Evolutionary conservation across 169 alveolate genomes (phyloP), one percentile per base, ranked within the genome.

Genomic region (Plasmodium coatneyi): DNA sequence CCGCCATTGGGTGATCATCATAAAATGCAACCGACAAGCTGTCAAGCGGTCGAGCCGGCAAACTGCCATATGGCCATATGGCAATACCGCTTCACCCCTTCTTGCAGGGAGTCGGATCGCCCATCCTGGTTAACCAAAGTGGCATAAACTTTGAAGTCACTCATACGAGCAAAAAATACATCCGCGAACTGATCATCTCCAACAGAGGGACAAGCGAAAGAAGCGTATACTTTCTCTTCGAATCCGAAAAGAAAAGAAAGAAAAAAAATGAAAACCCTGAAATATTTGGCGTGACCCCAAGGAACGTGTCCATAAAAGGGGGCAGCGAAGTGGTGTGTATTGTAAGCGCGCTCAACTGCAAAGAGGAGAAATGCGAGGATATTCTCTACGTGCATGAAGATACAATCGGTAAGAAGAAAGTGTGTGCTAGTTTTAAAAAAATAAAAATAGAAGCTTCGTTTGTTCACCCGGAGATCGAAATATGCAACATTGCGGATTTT

Each of bases 301-400:
- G 79, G 71, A 74, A 39, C 30, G 41, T 86, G 19, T 74, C 66
- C 7, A 86, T 86, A 6, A 86, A 86, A 36, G 93, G 93, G 70
- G 84, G 86, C 1, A 41, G 71, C 14, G 84, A 86, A 39, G 70
- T 25, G 6, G 93, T 86, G 32, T 86, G 93, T 86, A 39, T 86
- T 66, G 54, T 86, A 76, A 86, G 84, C 34, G 84, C 74, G 28
- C 28, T 74, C 80, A 86, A 86, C 71, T 28, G 56, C 19, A 86
- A 74, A 56, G 93, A 86, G 66, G 93, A 86, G 43, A 86, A 86
- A 22, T 74, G 93, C 43, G 93, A 86, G 70, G 93, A 86, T 25
- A 34, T 78, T 25, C 84, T 86, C 60, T 86, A 86, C 41, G 39
- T 86, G 60, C 80, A 74, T 78, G 93, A 86, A 54, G 86, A 86